Base-by-base conservation (phyloP, 805 yeast species). In the Metschnikowia koreensis region DNA sequence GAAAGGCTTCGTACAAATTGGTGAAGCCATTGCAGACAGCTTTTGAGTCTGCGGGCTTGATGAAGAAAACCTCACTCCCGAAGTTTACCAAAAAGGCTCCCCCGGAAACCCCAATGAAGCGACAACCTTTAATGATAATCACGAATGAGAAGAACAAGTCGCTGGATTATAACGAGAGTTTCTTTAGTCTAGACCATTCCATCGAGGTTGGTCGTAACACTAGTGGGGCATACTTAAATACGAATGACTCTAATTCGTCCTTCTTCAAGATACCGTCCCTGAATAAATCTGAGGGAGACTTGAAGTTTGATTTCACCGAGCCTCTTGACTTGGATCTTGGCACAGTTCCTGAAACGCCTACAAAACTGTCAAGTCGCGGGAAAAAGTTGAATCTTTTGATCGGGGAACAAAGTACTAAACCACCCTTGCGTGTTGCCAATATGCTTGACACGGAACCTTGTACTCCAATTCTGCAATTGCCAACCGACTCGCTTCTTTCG, bases 21-120 rank as follows among this genome's bases (percentile, higher is more conserved):
- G 94, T 87, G 22, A 87, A 86, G 63, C 97, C 97, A 2, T 75
- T 89, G 38, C 96, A 89, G 65, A 85, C 92, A 0, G 96, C 94
- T 13, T 89, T 89, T 67, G 77, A 82, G 65, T 80, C 92, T 2
- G 72, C 88, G 0, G 97, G 97, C 0, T 70, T 89, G 36, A 67
- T 84, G 74, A 86, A 68, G 72, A 83, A 67, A 71, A 73, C 65
- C 60, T 66, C 63, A 16, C 52, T 69, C 8, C 47, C 58, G 16
- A 56, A 57, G 22, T 54, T 56, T 40, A 11, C 59, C 41, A 42
- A 60, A 38, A 73, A 72, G 47, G 60, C 66, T 9, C 77, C 77
- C 1, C 79, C 79, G 0, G 78, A 74, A 45, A 74, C 79, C 1
- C 79, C 79, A 6, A 71, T 73, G 42, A 74, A 74, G 57, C 66